Percentiles rank a stretch among this genome's conserved stretches.
Conservation (phyloP, 148 eudicot genomes). For the Salicornia ramosissima region DNA sequence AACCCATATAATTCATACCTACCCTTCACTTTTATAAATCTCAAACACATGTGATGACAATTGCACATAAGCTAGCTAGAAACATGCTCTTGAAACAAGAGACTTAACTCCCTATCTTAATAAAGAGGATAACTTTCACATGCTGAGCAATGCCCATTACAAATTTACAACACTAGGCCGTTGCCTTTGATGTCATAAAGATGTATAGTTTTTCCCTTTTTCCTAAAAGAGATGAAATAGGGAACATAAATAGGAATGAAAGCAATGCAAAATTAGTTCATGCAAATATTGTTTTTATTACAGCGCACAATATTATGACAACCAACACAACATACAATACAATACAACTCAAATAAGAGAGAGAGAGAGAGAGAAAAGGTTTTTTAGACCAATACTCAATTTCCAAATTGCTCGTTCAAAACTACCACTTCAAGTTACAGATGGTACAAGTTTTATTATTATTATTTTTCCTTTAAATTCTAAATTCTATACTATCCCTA, state of each 20-base stretch:
- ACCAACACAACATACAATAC: slow-evolving; percentile 13
- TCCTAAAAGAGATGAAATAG: background rate
- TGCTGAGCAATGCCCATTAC: background rate
- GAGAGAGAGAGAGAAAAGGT: background rate
- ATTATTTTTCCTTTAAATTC: background rate
- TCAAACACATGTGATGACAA: background rate
- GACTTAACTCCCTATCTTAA: background rate
- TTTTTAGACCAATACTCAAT: slow-evolving; percentile 5
- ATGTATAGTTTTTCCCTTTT: background rate
- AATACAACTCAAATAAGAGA: no score
- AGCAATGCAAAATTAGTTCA: slow-evolving; percentile 11
- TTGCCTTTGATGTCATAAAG: background rate
- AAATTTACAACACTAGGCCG: slow-evolving; percentile 2
- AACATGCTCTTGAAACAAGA: slow-evolving; percentile 1
- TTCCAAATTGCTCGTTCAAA: slow-evolving; percentile 3
- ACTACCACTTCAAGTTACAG: slow-evolving; percentile 11
- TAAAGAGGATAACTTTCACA: background rate
- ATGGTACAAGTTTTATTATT: no score
- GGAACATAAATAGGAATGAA: background rate
- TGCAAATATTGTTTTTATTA: slow-evolving; percentile 21
- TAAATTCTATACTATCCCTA: no score
- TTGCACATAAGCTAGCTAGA: background rate
- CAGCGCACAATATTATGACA: background rate
- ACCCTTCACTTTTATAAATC: background rate
- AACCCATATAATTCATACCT: background rate